Base-by-base conservation (phyloP, 495 filamentous ascomycete species). In the Penicillium daleae region DNA sequence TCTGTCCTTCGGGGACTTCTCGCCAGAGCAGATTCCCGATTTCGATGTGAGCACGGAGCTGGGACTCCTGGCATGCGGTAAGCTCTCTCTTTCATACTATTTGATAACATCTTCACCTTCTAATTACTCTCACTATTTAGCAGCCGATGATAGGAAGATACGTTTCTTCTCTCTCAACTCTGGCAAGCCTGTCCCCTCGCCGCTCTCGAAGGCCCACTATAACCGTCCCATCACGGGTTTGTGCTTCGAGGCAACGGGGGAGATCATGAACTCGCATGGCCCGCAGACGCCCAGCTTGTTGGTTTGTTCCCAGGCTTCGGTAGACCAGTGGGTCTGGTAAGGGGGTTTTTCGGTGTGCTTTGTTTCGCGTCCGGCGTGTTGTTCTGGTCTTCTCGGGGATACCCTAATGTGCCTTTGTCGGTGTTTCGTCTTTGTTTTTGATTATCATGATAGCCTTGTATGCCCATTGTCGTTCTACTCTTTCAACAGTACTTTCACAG, bases 251-350 rank as follows among this genome's bases (percentile, higher is more conserved):
- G 62, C 70, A 1, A 70, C 68, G 8, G 70, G 70, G 12, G 66
- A 58, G 42, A 59, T 66, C 1, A 57, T 50, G 4, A 57, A 35
- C 27, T 39, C 44, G 39, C 63, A 72, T 40, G 75, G 72, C 0
- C 69, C 74, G 9, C 72, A 76, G 55, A 75, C 71, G 1, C 77
- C 77, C 1, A 76, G 71, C 50, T 52, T 81, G 57, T 42, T 81
- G 46, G 69, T 79, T 57, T 71, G 69, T 60, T 59, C 75, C 0
- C 59, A 75, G 49, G 68, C 65, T 1, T 68, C 60, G 8, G 73
- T 81, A 15, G 71, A 80, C 53, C 65, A 81, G 57, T 81, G 77
- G 76, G 70, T 53, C 3, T 81, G 78, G 78, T 80, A 57, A 59
- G n/a, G 8, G 26, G 8, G 19, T 6, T 21, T 5, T 17, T 52